A percentile compares a stretch with the other conserved stretches of the same genome.
phyloP scores from a whole-genome alignment of 305 asterid species.

The Fraxinus sp. region DNA sequence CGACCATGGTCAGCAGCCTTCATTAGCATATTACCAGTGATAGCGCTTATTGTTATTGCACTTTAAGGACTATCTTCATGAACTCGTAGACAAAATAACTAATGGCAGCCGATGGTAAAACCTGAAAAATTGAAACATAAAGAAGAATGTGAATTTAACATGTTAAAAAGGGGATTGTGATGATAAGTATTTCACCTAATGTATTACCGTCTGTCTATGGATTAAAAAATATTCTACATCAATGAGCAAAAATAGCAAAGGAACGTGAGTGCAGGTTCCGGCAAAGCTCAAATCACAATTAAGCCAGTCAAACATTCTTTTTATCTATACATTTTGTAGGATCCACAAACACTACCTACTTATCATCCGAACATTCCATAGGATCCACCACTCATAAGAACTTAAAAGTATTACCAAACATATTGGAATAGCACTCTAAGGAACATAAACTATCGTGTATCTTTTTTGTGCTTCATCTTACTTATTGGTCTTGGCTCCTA shows the following conservation, averaged over 20 bases:
- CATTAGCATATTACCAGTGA: neutral
- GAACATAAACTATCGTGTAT: neutral
- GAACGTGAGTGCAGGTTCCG: neutral
- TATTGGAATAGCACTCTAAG: neutral
- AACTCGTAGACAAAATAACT: slow-evolving; percentile 17
- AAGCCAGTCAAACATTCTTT: neutral
- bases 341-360: neutral
- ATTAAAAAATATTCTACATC: no score
- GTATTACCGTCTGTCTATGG: neutral
- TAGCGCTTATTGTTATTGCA: neutral
- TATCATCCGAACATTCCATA: neutral
- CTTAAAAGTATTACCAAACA: neutral
- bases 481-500: neutral
- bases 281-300: neutral
- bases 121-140: neutral
- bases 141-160: neutral
- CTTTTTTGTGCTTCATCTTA: neutral
- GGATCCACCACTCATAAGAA: neutral
- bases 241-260: neutral
- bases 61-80: neutral
- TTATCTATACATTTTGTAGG: neutral
- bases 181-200: neutral
- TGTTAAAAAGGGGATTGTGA: neutral
- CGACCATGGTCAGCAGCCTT: no score
- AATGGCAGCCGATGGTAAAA: slow-evolving; percentile 19